Percentiles rank a stretch among this genome's conserved stretches.
Conservation (phyloP, 2,329 filamentous ascomycete species). For the Venturia asperata region DNA sequence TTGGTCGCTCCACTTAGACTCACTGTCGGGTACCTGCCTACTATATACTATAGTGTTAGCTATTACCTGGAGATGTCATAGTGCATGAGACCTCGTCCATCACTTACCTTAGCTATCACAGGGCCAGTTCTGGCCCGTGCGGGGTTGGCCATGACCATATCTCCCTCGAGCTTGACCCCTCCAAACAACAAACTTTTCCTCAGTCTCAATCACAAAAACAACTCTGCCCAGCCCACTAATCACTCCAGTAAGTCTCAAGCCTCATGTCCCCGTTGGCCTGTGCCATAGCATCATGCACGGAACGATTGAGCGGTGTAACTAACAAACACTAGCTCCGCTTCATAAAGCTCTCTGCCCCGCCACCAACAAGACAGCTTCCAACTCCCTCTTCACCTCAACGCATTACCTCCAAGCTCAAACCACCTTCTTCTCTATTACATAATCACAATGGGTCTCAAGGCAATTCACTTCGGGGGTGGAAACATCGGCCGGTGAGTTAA, state of each 20-base stretch:
- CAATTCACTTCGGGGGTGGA: slow-evolving; percentile 47
- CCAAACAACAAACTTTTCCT: background rate
- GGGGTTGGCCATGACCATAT: too few species aligned
- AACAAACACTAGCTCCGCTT: background rate
- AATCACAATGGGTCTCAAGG: slow-evolving; percentile 29
- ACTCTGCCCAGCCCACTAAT: background rate
- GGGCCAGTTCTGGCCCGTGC: background rate
- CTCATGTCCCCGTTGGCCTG: background rate
- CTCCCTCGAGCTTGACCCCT: background rate
- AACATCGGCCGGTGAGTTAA: slow-evolving; percentile 41
- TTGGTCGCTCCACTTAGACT: background rate
- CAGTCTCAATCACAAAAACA: background rate
- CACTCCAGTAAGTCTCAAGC: slow-evolving; percentile 1
- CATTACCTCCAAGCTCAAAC: background rate
- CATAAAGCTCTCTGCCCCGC: background rate
- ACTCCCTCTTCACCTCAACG: background rate
- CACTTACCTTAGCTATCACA: background rate
- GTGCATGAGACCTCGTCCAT: background rate
- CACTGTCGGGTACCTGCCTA: background rate
- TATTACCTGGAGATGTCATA: background rate
- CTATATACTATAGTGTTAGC: background rate
- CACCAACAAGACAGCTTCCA: background rate
- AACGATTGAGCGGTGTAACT: slow-evolving; percentile 2
- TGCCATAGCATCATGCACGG: background rate
- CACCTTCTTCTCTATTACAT: background rate